phyloP scores from a whole-genome alignment of 805 yeast genomes.

The Maudiozyma pseudohumilis region DNA sequence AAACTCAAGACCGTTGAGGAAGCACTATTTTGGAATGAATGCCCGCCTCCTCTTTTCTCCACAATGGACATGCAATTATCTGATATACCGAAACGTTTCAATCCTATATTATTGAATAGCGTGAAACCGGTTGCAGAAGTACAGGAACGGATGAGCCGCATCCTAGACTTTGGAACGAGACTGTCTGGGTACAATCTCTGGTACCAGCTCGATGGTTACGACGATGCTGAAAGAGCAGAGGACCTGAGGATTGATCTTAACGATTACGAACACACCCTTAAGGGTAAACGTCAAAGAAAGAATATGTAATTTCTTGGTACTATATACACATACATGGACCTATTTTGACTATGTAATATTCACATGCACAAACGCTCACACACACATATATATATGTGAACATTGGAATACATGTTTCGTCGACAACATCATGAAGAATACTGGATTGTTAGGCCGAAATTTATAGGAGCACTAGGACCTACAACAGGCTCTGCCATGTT shows the following conservation, averaged over 20 bases:
- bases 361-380: too few species aligned
- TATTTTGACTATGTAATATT: too few species aligned
- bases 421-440: slow-evolving; percentile 16
- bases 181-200: slow-evolving; percentile 58
- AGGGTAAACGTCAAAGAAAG: slow-evolving; percentile 26
- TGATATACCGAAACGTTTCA: slow-evolving; percentile 55
- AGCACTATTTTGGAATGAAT: slow-evolving; percentile 26
- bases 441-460: slow-evolving; percentile 26
- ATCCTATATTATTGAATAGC: slow-evolving; percentile 57
- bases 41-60: slow-evolving; percentile 37
- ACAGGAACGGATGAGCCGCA: slow-evolving; percentile 48
- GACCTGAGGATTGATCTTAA: slow-evolving; percentile 46
- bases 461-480: slow-evolving; percentile 10
- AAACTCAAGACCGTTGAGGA: slow-evolving; percentile 12
- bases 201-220: slow-evolving; percentile 73
- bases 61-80: slow-evolving; percentile 57
- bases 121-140: slow-evolving; percentile 50
- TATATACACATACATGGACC: too few species aligned
- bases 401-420: too few species aligned
- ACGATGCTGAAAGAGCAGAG: slow-evolving; percentile 60
- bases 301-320: not conserved
- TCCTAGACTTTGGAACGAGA: slow-evolving; percentile 50
- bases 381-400: too few species aligned
- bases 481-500: slow-evolving; percentile 30
- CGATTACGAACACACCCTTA: slow-evolving; percentile 40